phyloP scores from a whole-genome alignment of 1,284 basidiomycete species.

The Bondarzewia mesenterica region DNA sequence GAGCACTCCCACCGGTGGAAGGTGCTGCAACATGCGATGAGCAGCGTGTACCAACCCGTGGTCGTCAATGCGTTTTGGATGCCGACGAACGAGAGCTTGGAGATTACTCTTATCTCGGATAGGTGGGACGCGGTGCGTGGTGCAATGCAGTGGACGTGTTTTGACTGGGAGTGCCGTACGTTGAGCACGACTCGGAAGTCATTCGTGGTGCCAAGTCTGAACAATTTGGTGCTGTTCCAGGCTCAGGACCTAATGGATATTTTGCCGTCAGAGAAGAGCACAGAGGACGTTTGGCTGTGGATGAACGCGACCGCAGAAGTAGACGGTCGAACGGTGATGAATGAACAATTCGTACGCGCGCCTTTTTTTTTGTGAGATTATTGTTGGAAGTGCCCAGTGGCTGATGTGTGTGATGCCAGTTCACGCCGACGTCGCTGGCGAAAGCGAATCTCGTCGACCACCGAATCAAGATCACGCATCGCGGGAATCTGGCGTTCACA shows the following conservation, averaged over 20 bases:
- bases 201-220: conserved; percentile 40
- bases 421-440: conserved; percentile 43
- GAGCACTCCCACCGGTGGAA: conserved; percentile 62
- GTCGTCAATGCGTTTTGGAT: conserved; percentile 50
- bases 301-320: conserved; percentile 42
- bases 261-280: conserved; percentile 32
- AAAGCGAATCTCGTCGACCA: conserved; percentile 39
- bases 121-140: conserved; percentile 41
- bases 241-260: conserved; percentile 33
- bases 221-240: conserved; percentile 39
- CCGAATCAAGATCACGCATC: conserved; percentile 28
- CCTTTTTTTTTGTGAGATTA: background rate
- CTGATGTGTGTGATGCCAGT: conserved; percentile 24
- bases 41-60: conserved; percentile 39
- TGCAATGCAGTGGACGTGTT: conserved; percentile 46
- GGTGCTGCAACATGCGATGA: conserved; percentile 45
- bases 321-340: conserved; percentile 34
- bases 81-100: conserved; percentile 36
- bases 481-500: conserved; percentile 35
- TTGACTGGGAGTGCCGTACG: conserved; percentile 42
- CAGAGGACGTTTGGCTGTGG: conserved; percentile 41
- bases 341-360: conserved; percentile 46
- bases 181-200: conserved; percentile 29
- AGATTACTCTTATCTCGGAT: conserved; percentile 45
- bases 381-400: background rate